Percentiles rank a stretch among this genome's conserved stretches.
These are phyloP conservation scores for Blakeslea trispora DNA, from an alignment of 371 early-diverging fungal genomes.

Conservation along the genomic window DNA sequence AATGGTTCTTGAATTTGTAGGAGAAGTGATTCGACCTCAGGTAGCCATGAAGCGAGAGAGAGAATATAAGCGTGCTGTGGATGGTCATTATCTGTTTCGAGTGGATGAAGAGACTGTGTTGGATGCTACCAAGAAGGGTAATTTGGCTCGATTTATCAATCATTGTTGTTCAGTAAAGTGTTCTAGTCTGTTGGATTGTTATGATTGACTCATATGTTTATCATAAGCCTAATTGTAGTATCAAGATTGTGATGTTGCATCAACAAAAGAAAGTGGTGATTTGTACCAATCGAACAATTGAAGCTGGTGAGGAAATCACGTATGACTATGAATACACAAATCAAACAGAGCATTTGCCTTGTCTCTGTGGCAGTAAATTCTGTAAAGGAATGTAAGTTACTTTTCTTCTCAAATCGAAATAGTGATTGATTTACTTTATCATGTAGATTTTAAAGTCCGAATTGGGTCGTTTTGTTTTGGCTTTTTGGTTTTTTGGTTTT, in stretches of 20 bases:
- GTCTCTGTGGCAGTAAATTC: constrained; percentile 79
- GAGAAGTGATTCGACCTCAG: constrained; percentile 89
- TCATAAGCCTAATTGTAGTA: constrained; percentile 96
- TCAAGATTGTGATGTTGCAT: constrained; percentile 78
- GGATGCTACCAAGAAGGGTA: constrained; percentile 95
- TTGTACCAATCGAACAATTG: constrained; percentile 81
- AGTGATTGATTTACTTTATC: too few species aligned
- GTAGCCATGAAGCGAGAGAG: constrained; percentile 92
- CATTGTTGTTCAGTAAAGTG: constrained; percentile 87
- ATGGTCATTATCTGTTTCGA: constrained; percentile 90
- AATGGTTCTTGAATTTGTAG: constrained; percentile 96
- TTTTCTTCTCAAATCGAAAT: too few species aligned
- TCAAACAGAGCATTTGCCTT: constrained; percentile 90
- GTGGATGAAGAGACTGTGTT: constrained; percentile 91
- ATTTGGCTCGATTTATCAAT: constrained; percentile 95
- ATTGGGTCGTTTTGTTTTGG: too few species aligned
- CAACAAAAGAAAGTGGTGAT: constrained; percentile 84
- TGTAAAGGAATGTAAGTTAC: constrained; percentile 72
- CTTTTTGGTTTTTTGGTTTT: too few species aligned
- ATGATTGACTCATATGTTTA: too few species aligned
- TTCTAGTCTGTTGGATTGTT: constrained; percentile 10
- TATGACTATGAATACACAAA: constrained; percentile 86
- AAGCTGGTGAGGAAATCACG: constrained; percentile 91
- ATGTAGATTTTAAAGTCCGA: too few species aligned
- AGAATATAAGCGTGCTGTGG: constrained; percentile 81